Conservation (phyloP, 1,284 basidiomycete species). For the Rhodofomes roseus region DNA sequence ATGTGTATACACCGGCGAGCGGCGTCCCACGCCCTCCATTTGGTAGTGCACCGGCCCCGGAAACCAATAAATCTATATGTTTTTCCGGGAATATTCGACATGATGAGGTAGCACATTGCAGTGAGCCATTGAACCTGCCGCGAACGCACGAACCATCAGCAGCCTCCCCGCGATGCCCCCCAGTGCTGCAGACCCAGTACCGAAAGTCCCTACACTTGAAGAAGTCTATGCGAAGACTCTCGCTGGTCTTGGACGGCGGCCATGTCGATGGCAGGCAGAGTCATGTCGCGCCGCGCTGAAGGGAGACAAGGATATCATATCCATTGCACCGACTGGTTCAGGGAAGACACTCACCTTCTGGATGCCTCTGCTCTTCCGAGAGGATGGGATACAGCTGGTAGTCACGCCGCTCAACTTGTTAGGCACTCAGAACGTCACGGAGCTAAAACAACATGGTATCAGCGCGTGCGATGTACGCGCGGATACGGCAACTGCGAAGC, state of each 20-base stretch:
- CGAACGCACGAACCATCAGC: neutral
- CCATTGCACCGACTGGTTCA: conserved; percentile 22
- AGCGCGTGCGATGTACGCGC: neutral
- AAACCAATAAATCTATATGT: neutral
- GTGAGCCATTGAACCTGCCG: neutral
- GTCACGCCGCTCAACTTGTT: conserved; percentile 17
- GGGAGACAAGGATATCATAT: conserved; percentile 16
- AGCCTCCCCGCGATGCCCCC: neutral
- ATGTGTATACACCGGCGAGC: neutral
- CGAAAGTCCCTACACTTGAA: neutral
- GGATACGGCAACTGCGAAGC: neutral
- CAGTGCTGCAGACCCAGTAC: too few species aligned
- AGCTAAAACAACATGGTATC: neutral
- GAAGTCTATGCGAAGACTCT: neutral
- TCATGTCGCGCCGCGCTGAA: conserved; percentile 9
- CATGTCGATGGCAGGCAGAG: conserved; percentile 16
- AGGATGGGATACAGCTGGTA: conserved; percentile 22
- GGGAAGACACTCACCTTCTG: conserved; percentile 31
- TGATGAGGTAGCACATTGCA: neutral
- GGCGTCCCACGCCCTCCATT: neutral
- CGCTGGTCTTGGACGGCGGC: neutral
- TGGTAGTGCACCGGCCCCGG: neutral
- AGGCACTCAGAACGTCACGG: neutral
- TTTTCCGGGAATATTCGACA: neutral
- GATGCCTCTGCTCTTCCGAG: conserved; percentile 26